Base-by-base conservation (phyloP, 805 yeast genomes). In the Nakazawaea ambrosiae region DNA sequence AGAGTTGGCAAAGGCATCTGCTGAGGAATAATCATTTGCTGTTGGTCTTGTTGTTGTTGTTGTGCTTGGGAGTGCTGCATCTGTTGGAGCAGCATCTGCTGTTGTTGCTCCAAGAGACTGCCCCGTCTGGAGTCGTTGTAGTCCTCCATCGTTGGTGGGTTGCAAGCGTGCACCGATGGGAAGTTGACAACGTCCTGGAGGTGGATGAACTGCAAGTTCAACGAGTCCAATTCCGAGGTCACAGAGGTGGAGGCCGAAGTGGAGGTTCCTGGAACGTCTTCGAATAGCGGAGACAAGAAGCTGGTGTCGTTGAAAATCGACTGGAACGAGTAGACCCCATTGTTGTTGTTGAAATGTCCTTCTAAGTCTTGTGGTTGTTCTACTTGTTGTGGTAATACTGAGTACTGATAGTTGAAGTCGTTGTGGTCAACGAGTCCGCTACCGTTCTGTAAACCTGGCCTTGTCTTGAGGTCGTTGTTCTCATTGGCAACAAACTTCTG, bases 121-220 rank as follows among this genome's bases (percentile, higher is more conserved):
- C 31, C 24, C 12, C 39, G 31, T 20, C 37, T 36, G 2, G 36
- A 37, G n/a, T n/a, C n/a, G 27, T 19, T n/a, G 8, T 15, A 25
- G 23, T 36, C 33, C 14, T 33, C 33, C 20, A 28, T 16, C 14
- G 31, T n/a, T 37, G 52, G 56, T 3, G 60, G 60, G 15, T 56
- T 48, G 40, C 59, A 54, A 3, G 61, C 60, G 17, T 49, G 39
- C 7, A 55, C 57, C 4, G 59, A 53, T 5, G 60, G 61, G 40
- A 55, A 56, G 17, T 28, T 27, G 10, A 34, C 34, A 17, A 39
- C 39, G 20, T 39, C 42, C 22, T 39, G 42, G 3, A 39, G 42
- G 22, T 39, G 42, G 25, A 39, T 39, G 33, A 34, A 39, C 20
- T 34, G 34, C n/a, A 39, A 31, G 19, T 37, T 32, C 29, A 37